Evolutionary conservation across 352 stramenopile species (phyloP).

Genomic region (Phytophthora hibernalis): DNA sequence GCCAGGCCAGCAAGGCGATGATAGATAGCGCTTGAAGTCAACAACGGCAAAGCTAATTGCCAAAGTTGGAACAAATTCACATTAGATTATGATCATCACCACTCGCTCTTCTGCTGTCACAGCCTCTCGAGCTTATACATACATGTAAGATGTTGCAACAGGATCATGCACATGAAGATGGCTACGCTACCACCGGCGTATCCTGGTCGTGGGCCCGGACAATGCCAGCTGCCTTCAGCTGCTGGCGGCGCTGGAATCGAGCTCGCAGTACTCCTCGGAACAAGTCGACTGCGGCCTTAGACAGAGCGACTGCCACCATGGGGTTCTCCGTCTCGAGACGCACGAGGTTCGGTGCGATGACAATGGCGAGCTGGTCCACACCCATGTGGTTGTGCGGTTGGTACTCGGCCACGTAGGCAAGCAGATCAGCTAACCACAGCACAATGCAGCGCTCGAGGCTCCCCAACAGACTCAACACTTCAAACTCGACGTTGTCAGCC

Average conservation of each 20-base stretch:
- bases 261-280: slow-evolving; percentile 63
- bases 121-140: slow-evolving; percentile 28
- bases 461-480: slow-evolving; percentile 59
- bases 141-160: slow-evolving; percentile 28
- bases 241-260: slow-evolving; percentile 39
- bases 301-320: slow-evolving; percentile 86
- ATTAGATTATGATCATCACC: slow-evolving; percentile 37
- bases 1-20: too few relatives aligned
- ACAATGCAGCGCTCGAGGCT: slow-evolving; percentile 67
- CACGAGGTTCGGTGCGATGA: slow-evolving; percentile 91
- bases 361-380: slow-evolving; percentile 90
- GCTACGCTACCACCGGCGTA: slow-evolving; percentile 22
- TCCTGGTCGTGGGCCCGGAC: slow-evolving; percentile 11
- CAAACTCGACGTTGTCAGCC: slow-evolving; percentile 46
- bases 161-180: slow-evolving; percentile 25
- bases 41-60: neutral
- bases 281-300: slow-evolving; percentile 86
- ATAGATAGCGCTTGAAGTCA: neutral
- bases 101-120: slow-evolving; percentile 11
- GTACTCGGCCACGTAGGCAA: slow-evolving; percentile 74
- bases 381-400: slow-evolving; percentile 89
- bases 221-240: slow-evolving; percentile 22
- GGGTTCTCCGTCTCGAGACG: slow-evolving; percentile 86
- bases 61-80: slow-evolving; percentile 30
- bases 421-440: slow-evolving; percentile 86